A percentile compares a stretch with the other conserved stretches of the same genome.
Evolutionary conservation across 1,284 basidiomycete species (phyloP).

Genomic region (Ustilago tritici): DNA sequence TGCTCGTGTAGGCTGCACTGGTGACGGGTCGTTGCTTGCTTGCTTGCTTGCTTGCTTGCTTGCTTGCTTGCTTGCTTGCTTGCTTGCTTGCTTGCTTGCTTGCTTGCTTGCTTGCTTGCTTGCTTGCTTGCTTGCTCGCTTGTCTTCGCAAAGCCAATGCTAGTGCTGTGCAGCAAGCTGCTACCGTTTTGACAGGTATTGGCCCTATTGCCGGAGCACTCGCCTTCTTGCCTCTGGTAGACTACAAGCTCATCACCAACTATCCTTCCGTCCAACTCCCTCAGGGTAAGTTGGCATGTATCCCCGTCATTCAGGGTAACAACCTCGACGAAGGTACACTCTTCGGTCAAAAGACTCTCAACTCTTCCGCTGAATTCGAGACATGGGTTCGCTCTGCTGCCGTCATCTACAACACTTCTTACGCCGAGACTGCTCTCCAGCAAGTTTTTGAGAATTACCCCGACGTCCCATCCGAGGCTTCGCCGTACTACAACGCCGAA

Average conservation of each 20-base stretch:
- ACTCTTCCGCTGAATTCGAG: conserved; percentile 25
- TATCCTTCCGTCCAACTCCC: conserved; percentile 35
- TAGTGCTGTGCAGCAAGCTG: conserved; percentile 18
- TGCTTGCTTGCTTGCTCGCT: conserved; percentile 11
- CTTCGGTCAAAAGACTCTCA: conserved; percentile 29
- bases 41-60: conserved; percentile 9
- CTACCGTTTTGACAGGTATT: background rate
- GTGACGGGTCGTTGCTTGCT: no score
- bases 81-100: no score
- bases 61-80: no score
- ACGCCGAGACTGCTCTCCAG: conserved; percentile 31
- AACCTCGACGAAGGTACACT: conserved; percentile 48
- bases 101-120: no score
- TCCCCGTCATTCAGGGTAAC: conserved; percentile 53
- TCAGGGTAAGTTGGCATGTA: conserved; percentile 38
- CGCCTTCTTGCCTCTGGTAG: conserved; percentile 40
- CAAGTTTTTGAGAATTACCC: conserved; percentile 35
- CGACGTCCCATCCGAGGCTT: conserved; percentile 23
- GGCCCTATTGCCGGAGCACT: conserved; percentile 36
- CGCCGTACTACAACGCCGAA: conserved; percentile 40
- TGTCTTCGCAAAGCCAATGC: conserved; percentile 44
- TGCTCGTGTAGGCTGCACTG: conserved; percentile 27
- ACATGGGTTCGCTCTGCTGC: conserved; percentile 24
- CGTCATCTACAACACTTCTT: conserved; percentile 43
- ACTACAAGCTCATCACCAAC: conserved; percentile 45